Evolutionary conservation across 2,329 filamentous ascomycete species (phyloP).

Genomic region (Cladophialophora immunda): DNA sequence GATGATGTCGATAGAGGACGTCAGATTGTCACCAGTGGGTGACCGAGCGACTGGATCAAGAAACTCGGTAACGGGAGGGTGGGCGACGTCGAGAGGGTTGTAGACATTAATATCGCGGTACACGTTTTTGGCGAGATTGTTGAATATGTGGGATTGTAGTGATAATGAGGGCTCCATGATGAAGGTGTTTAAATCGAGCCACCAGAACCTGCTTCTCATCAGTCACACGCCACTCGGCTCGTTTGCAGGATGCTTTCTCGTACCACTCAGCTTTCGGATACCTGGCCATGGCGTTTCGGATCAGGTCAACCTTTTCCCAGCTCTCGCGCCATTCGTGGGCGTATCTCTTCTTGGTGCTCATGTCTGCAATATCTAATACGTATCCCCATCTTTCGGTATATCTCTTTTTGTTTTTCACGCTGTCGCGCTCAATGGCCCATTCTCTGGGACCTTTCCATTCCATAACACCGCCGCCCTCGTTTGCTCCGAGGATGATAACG

Average conservation of each 20-base stretch:
- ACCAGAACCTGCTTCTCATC: slow-evolving; percentile 82
- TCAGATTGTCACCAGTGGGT: slow-evolving; percentile 76
- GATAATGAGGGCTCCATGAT: slow-evolving; percentile 96
- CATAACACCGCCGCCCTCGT: slow-evolving; percentile 96
- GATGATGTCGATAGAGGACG: slow-evolving; percentile 83
- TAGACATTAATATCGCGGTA: slow-evolving; percentile 97
- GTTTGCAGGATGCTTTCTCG: slow-evolving; percentile 43
- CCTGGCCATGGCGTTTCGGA: slow-evolving; percentile 87
- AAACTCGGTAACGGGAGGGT: slow-evolving; percentile 77
- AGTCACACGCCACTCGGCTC: slow-evolving; percentile 23
- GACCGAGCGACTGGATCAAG: slow-evolving; percentile 80
- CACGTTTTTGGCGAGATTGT: slow-evolving; percentile 74
- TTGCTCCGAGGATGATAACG: slow-evolving; percentile 92
- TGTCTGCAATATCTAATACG: slow-evolving; percentile 93
- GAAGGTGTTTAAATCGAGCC: slow-evolving; percentile 96
- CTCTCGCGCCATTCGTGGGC: slow-evolving; percentile 99
- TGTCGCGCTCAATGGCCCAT: slow-evolving; percentile 98
- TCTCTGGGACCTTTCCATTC: slow-evolving; percentile 97
- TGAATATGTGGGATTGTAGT: slow-evolving; percentile 89
- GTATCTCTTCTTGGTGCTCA: slow-evolving; percentile 98
- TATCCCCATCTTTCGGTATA: slow-evolving; percentile 92
- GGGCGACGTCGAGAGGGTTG: slow-evolving; percentile 92
- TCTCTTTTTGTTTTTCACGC: slow-evolving; percentile 90
- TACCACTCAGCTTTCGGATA: slow-evolving; percentile 97
- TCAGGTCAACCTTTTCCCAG: slow-evolving; percentile 98